Evolutionary conservation across 306 rosid genomes (phyloP).

Genomic region (Cicer pinnatifidum): DNA sequence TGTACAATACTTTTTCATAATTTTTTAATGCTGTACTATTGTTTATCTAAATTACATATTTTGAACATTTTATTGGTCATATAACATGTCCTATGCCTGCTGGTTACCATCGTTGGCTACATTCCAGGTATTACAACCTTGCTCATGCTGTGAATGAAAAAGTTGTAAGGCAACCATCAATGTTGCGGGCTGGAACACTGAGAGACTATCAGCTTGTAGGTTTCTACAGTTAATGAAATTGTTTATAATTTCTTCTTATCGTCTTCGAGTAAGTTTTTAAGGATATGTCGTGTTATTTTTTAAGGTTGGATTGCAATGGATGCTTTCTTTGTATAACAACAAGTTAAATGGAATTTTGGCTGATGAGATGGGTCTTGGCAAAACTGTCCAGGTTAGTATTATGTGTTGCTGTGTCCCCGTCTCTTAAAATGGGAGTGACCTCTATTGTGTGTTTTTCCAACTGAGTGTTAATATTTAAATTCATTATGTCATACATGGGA

Average conservation of each 20-base stretch:
- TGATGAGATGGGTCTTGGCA: conserved; percentile 99
- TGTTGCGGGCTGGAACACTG: conserved; percentile 88
- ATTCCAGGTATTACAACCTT: conserved; percentile 87
- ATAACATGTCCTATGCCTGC: conserved; percentile 33
- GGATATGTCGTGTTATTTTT: conserved; percentile 36
- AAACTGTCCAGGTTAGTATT: conserved; percentile 89
- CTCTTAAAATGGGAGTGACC: conserved; percentile 26
- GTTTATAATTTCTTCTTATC: conserved; percentile 27
- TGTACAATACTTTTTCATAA: conserved; percentile 3
- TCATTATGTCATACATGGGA: conserved; percentile 34
- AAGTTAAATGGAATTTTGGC: conserved; percentile 96
- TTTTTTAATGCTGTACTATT: neutral
- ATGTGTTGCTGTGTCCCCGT: conserved; percentile 20
- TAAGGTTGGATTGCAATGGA: conserved; percentile 99
- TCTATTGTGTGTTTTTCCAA: neutral
- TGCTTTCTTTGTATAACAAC: conserved; percentile 98
- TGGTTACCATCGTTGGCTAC: conserved; percentile 35
- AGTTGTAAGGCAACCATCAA: conserved; percentile 84
- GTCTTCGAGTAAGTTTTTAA: conserved; percentile 28
- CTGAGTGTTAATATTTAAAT: conserved; percentile 34
- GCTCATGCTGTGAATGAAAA: conserved; percentile 98
- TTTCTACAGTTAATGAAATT: conserved; percentile 44
- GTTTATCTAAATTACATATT: conserved; percentile 28
- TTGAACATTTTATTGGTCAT: conserved; percentile 32
- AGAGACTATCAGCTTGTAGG: conserved; percentile 99